Evolutionary conservation across 2,329 filamentous ascomycete genomes (phyloP).

Genomic region (Tolypocladium paradoxum): DNA sequence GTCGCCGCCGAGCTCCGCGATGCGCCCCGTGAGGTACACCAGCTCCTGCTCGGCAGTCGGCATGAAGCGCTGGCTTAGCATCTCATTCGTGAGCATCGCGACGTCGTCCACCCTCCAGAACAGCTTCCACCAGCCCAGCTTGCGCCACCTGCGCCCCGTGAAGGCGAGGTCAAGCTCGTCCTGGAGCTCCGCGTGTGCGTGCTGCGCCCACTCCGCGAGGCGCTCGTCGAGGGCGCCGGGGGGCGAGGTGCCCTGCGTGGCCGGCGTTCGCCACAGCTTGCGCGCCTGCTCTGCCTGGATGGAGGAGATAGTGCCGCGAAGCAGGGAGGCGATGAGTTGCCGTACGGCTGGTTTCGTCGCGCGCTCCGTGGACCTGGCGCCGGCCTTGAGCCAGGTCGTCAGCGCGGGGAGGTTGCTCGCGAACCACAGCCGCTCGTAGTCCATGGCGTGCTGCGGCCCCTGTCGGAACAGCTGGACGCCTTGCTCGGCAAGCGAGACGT

Average conservation of each 20-base stretch:
- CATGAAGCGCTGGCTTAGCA: conserved; percentile 68
- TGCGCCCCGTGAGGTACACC: conserved; percentile 72
- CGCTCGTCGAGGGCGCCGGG: conserved; percentile 38
- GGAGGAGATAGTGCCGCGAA: conserved; percentile 40
- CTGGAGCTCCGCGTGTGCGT: conserved; percentile 73
- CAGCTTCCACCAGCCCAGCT: conserved; percentile 85
- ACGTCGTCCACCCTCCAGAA: conserved; percentile 94
- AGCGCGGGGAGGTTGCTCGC: conserved; percentile 57
- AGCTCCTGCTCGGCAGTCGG: conserved; percentile 66
- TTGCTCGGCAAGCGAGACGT: conserved; percentile 49
- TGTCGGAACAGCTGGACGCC: conserved; percentile 59
- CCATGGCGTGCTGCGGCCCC: conserved; percentile 56
- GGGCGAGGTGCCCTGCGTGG: conserved; percentile 23
- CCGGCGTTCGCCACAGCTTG: conserved; percentile 21
- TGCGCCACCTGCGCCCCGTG: conserved; percentile 63
- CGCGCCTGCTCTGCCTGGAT: conserved; percentile 39
- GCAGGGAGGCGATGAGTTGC: conserved; percentile 55
- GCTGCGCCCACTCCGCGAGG: conserved; percentile 64
- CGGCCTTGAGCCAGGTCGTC: conserved; percentile 52
- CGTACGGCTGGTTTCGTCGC: conserved; percentile 55
- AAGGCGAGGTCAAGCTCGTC: conserved; percentile 71
- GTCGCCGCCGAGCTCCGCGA: conserved; percentile 38
- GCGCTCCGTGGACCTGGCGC: conserved; percentile 27
- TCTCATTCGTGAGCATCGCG: conserved; percentile 67
- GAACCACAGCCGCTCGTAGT: conserved; percentile 66